Conservation (phyloP, 129 eudicot genomes). For the Saussurea involucrata region DNA sequence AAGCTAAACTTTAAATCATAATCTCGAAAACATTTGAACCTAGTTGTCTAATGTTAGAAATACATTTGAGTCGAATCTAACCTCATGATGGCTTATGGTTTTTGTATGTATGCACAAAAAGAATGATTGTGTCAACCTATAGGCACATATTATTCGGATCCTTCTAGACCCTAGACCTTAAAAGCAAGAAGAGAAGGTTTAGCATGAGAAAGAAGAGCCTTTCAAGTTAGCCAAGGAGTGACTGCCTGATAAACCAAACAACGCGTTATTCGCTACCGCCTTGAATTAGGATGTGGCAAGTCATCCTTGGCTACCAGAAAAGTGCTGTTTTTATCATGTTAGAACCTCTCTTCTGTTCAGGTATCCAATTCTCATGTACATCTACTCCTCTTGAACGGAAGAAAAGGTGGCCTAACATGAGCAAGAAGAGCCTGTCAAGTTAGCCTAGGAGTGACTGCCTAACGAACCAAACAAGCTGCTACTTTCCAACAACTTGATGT, state of each 20-base stretch:
- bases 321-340: background rate
- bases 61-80: background rate
- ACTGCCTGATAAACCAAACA: background rate
- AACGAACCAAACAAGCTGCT: background rate
- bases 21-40: too few relatives aligned
- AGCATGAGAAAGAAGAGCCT: slow-evolving; percentile 12
- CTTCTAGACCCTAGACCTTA: background rate
- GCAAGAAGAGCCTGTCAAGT: background rate
- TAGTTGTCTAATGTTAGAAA: too few relatives aligned
- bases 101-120: background rate
- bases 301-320: background rate
- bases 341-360: background rate
- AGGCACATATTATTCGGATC: background rate
- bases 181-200: background rate
- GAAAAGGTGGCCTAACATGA: background rate
- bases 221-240: slow-evolving; percentile 4
- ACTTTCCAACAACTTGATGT: background rate
- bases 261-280: background rate
- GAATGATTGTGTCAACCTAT: background rate
- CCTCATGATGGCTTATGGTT: background rate
- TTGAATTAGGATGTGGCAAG: background rate
- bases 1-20: too few relatives aligned
- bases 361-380: background rate
- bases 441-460: background rate
- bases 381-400: background rate